A percentile compares a stretch with the other conserved stretches of the same genome.
Evolutionary conservation across 257 asterid genomes (phyloP).

Genomic region (Coffea eugenioides): DNA sequence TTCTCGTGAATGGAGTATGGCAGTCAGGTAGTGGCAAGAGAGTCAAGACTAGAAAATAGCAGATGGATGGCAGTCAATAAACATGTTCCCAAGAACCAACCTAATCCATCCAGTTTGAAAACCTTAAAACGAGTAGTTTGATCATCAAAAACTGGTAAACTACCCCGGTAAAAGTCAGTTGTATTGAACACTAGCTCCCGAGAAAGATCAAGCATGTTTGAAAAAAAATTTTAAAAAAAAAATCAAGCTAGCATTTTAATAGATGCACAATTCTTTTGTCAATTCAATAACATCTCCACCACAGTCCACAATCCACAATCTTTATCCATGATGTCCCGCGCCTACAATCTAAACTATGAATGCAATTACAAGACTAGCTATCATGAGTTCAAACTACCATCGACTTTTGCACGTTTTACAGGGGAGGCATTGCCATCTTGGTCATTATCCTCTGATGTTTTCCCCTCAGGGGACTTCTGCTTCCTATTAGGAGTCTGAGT

Average conservation of each 20-base stretch:
- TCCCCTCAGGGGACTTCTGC: conserved; percentile 27
- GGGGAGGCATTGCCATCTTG: conserved; percentile 21
- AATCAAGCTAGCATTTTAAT: not conserved
- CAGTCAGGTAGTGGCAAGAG: not conserved
- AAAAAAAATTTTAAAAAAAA: not conserved
- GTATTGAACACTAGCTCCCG: not conserved
- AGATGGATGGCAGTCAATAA: not conserved
- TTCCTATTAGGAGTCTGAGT: conserved; percentile 16
- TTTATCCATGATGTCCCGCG: not conserved
- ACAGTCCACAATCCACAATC: conserved; percentile 6
- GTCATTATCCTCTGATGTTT: conserved; percentile 31
- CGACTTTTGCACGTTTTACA: conserved; percentile 43
- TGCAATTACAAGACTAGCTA: conserved; percentile 4
- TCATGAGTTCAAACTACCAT: conserved; percentile 28
- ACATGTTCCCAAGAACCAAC: not conserved
- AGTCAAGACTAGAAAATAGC: not conserved
- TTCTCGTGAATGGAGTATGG: not conserved
- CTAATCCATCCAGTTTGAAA: not conserved
- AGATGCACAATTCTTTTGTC: conserved; percentile 4
- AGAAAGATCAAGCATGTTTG: not conserved
- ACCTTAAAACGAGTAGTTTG: not conserved
- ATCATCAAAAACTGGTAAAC: not conserved
- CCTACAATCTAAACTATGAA: not conserved
- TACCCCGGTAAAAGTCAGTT: no score
- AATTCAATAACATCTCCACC: conserved; percentile 19